These are phyloP conservation scores for Psidium friedrichsthalianum DNA, from an alignment of 345 rosid genomes.

Conservation along the genomic window DNA sequence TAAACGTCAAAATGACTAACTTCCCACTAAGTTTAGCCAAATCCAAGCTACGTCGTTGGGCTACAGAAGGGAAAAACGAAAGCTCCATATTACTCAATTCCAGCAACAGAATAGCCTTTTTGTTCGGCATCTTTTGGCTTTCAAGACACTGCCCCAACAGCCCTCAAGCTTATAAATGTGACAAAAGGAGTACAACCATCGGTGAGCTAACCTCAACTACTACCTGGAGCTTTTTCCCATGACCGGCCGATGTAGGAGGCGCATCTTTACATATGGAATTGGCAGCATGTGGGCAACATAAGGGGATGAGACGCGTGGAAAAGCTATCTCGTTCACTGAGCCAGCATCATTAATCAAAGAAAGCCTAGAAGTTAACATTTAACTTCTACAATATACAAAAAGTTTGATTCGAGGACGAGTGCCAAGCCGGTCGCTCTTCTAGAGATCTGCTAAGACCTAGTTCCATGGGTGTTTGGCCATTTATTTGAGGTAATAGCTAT, in stretches of 20 bases:
- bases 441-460: not conserved
- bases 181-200: not conserved
- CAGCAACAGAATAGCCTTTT: not conserved
- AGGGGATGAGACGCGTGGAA: not conserved
- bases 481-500: not conserved
- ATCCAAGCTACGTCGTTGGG: not conserved
- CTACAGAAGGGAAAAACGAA: not conserved
- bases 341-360: not conserved
- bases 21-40: not conserved
- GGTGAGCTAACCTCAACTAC: not conserved
- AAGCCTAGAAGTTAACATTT: not conserved
- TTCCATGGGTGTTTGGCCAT: not conserved
- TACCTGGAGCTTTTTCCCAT: not conserved
- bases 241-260: not conserved
- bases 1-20: not conserved
- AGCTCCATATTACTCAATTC: not conserved
- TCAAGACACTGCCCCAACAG: not conserved
- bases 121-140: not conserved
- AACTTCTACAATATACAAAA: constrained; percentile 2
- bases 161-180: not conserved
- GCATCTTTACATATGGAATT: not conserved
- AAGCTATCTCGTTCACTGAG: not conserved
- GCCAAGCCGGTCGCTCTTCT: not conserved
- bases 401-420: not conserved
- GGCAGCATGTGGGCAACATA: not conserved